A percentile compares a stretch with the other conserved stretches of the same genome.
These are phyloP conservation scores for Sporothrix phasma DNA, from an alignment of 2,329 filamentous ascomycete species.

Conservation along the genomic window DNA sequence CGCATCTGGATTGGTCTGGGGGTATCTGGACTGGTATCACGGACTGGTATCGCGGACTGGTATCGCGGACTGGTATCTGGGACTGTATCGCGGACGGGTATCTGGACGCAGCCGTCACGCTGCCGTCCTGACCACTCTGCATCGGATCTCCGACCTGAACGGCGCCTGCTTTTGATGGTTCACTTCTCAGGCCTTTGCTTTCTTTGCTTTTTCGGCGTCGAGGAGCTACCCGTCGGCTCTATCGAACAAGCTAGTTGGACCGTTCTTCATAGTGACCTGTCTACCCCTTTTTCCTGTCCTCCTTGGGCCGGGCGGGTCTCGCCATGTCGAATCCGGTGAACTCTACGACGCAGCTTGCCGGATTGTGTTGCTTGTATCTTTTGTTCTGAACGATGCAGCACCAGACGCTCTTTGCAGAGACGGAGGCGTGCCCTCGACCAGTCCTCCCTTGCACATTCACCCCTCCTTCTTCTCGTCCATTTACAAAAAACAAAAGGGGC, in stretches of 20 bases:
- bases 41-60: no score
- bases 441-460: no score
- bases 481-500: no score
- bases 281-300: background rate
- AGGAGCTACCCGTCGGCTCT: background rate
- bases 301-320: background rate
- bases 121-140: background rate
- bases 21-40: no score
- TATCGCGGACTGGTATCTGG: no score
- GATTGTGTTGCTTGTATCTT: background rate
- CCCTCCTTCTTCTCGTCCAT: no score
- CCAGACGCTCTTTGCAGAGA: background rate
- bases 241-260: background rate
- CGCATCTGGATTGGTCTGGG: background rate
- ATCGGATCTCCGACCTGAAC: slow-evolving; percentile 5
- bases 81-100: no score
- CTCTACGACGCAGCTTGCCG: background rate
- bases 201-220: background rate
- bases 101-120: no score
- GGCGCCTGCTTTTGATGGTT: background rate
- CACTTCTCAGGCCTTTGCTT: background rate
- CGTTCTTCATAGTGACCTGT: background rate
- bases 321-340: background rate
- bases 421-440: background rate
- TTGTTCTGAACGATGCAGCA: background rate